These are phyloP conservation scores for Ascochyta lentis DNA, from an alignment of 2,329 filamentous ascomycete genomes.

Conservation along the genomic window DNA sequence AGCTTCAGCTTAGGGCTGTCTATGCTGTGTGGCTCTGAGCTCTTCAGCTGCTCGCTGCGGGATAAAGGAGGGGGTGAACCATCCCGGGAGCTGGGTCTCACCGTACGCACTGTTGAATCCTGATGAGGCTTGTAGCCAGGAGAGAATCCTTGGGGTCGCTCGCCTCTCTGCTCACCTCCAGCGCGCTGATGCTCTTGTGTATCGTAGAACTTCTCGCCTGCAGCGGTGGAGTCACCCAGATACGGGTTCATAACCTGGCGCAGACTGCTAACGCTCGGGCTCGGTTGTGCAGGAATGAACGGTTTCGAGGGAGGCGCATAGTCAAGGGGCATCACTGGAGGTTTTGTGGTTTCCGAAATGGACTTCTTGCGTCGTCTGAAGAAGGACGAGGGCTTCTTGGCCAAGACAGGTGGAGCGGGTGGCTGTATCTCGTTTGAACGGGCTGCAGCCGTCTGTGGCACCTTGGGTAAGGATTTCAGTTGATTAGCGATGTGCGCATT, in stretches of 20 bases:
- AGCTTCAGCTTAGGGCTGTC: conserved; percentile 50
- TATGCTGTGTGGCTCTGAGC: conserved; percentile 25
- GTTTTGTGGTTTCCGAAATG: conserved; percentile 69
- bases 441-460: conserved; percentile 36
- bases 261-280: conserved; percentile 74
- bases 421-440: conserved; percentile 32
- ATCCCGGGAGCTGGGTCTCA: conserved; percentile 57
- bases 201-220: conserved; percentile 35
- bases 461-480: conserved; percentile 51
- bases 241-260: conserved; percentile 89
- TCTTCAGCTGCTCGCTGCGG: conserved; percentile 38
- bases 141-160: conserved; percentile 68
- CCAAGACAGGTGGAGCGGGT: conserved; percentile 56
- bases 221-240: conserved; percentile 53
- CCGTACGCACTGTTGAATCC: conserved; percentile 73
- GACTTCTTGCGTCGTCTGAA: conserved; percentile 95
- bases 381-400: conserved; percentile 94
- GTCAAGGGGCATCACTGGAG: conserved; percentile 62
- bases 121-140: conserved; percentile 76
- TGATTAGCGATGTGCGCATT: conserved; percentile 56
- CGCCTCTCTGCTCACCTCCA: conserved; percentile 39
- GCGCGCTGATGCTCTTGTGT: conserved; percentile 35
- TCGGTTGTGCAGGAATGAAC: conserved; percentile 45
- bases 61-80: conserved; percentile 30
- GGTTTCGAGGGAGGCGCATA: conserved; percentile 42